Base-by-base conservation (phyloP, 2,329 filamentous ascomycete genomes). In the Purpureocillium takamizusanense region DNA sequence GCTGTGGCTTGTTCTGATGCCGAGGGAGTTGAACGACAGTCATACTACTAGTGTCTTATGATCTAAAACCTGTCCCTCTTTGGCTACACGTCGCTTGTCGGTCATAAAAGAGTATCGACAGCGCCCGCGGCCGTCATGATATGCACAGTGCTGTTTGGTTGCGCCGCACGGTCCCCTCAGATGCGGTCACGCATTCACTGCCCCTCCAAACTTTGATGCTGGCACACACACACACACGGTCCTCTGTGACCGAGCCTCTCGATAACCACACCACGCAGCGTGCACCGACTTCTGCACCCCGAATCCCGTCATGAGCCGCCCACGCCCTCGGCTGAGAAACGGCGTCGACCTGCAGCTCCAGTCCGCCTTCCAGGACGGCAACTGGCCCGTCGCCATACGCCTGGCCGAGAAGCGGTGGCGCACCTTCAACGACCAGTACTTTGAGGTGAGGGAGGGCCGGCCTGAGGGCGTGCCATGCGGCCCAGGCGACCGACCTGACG, bases 331-430 rank as follows among this genome's bases (percentile, higher is more conserved):
- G 31, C 64, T 75, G 33, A 72, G 65, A 47, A 67, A 63, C 50
- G 69, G 63, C 43, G 67, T 73, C 37, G 70, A 74, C 46, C 59
- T 72, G 36, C 69, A 74, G 59, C 62, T 79, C 9, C 69, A 76
- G 57, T 63, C 66, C 12, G 72, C 72, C 37, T 79, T 74, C 40
- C 61, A 63, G 31, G 70, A 74, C 38, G 62, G 67, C 37, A 73
- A 72, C 53, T 79, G 74, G 74, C 47, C 60, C 14, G 57, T 59
- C 13, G 72, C 67, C 38, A 59, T 68, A 18, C 70, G 67, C 21
- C 60, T 76, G 12, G 73, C 74, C 12, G 68, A 72, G 44, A 70
- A 74, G 54, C 61, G 70, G 21, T 59, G 61, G 40, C 67, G 66
- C 46, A 54, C 61, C 2, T 62, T 61, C 31, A 72, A 74, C 37